Evolutionary conservation across 129 eudicot genomes (phyloP).

Genomic region (Flaveria sonorensis): DNA sequence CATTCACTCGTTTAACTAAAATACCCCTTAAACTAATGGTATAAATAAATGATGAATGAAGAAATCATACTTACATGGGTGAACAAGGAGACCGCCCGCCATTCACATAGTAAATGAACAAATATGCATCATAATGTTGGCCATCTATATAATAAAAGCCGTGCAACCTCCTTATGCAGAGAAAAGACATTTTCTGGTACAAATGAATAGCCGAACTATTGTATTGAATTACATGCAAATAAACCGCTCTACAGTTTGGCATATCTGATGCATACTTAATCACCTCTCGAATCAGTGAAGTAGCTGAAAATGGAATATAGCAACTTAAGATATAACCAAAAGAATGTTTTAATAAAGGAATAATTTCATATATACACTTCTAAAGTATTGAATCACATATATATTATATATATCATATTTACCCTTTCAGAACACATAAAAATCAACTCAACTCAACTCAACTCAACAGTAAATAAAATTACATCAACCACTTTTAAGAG

Average conservation of each 20-base stretch:
- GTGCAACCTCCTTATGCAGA: constrained; percentile 66
- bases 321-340: constrained; percentile 11
- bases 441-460: no score
- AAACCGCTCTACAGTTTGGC: constrained; percentile 73
- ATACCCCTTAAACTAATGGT: no score
- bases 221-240: constrained; percentile 91
- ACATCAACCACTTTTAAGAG: no score
- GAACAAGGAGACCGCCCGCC: constrained; percentile 96
- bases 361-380: background rate
- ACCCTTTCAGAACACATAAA: background rate
- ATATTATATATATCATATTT: background rate
- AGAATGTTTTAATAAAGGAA: background rate
- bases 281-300: constrained; percentile 77
- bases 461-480: no score
- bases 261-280: constrained; percentile 68
- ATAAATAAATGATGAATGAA: background rate
- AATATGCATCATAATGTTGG: constrained; percentile 82
- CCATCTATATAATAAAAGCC: constrained; percentile 69
- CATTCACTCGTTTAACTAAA: no score
- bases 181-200: constrained; percentile 90
- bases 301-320: constrained; percentile 58
- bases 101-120: constrained; percentile 86
- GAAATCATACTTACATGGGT: constrained; percentile 69
- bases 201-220: constrained; percentile 86
- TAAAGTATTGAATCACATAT: no score